A percentile compares a stretch with the other conserved stretches of the same genome.
phyloP scores from a whole-genome alignment of 2,329 filamentous ascomycete genomes.

The Penicillium vulpinum region DNA sequence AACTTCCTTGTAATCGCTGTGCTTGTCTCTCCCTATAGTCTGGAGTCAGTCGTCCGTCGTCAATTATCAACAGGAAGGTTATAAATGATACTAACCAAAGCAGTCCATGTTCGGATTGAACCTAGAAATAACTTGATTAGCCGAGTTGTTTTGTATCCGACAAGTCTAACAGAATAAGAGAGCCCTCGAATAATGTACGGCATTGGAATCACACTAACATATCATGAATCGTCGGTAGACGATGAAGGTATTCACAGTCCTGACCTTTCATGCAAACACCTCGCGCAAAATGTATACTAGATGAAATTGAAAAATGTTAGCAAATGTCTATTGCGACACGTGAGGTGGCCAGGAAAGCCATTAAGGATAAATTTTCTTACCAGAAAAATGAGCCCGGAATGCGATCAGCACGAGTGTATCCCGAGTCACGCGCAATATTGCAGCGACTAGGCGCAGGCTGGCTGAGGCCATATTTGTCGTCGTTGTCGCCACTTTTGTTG shows the following conservation, averaged over 20 bases:
- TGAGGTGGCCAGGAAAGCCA: slow-evolving; percentile 56
- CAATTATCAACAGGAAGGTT: no score
- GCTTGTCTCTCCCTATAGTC: slow-evolving; percentile 18
- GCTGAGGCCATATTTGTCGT: slow-evolving; percentile 85
- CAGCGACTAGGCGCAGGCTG: slow-evolving; percentile 81
- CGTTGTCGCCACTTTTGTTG: slow-evolving; percentile 97
- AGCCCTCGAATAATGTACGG: not conserved
- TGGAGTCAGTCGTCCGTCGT: not conserved
- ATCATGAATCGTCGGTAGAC: slow-evolving; percentile 81
- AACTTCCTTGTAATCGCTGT: slow-evolving; percentile 23
- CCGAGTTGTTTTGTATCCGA: not conserved
- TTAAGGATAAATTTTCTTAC: not conserved
- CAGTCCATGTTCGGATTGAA: slow-evolving; percentile 95
- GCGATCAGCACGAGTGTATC: slow-evolving; percentile 76
- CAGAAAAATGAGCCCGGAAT: slow-evolving; percentile 86
- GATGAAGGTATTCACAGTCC: slow-evolving; percentile 92
- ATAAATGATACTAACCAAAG: slow-evolving; percentile 87
- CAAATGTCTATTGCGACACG: slow-evolving; percentile 64
- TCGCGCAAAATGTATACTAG: slow-evolving; percentile 16
- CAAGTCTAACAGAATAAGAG: not conserved
- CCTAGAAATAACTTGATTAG: not conserved
- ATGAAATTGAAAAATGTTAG: not conserved
- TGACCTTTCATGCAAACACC: slow-evolving; percentile 67
- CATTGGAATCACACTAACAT: slow-evolving; percentile 41
- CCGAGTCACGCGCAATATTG: slow-evolving; percentile 76